Base-by-base conservation (phyloP, 257 asterid species). In the Gardenia jasminoides region DNA sequence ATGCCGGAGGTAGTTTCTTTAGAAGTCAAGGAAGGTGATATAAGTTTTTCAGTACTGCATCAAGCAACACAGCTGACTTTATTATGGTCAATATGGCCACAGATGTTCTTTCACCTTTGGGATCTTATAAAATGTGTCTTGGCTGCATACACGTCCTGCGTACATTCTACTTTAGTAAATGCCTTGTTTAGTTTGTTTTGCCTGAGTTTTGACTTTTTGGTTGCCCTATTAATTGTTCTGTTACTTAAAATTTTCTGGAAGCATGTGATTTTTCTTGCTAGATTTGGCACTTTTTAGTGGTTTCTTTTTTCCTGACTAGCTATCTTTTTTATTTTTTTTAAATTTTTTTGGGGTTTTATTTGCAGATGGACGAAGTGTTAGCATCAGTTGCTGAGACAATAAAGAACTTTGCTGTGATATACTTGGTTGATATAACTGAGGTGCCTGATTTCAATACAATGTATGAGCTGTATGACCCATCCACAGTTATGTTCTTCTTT, bases 401-500 rank as follows among this genome's bases (percentile, higher is more conserved):
- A 46, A 93, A 93, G 91, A 93, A 93, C 86, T 92, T 93, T 84
- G 96, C 97, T 10, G 96, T 93, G 76, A 89, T 93, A 73, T 92
- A 92, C 84, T 86, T 92, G 76, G 97, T 94, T 67, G 97, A 94
- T 72, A 94, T 94, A 78, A 84, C 96, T 0, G 97, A 93, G 82
- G 98, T 94, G 54, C 98, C 97, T 0, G 99, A 94, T 82, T 94
- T 94, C 84, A 94, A 93, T 90, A 91, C 98, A 8, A 93, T 95
- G 99, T 95, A 95, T 9, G 99, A 95, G 88, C 59, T 95, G 84
- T 95, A 93, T 20, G 99, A 95, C 72, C 98, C 99, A 5, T 94
- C 98, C 19, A 94, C 99, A 0, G 74, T 89, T 68, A 94, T 94
- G 99, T 93, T 94, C 89, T 94, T 94, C 82, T 94, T 94, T 86